These are phyloP conservation scores for Amylocystis lapponica DNA, from an alignment of 768 basidiomycete genomes.

Conservation along the genomic window DNA sequence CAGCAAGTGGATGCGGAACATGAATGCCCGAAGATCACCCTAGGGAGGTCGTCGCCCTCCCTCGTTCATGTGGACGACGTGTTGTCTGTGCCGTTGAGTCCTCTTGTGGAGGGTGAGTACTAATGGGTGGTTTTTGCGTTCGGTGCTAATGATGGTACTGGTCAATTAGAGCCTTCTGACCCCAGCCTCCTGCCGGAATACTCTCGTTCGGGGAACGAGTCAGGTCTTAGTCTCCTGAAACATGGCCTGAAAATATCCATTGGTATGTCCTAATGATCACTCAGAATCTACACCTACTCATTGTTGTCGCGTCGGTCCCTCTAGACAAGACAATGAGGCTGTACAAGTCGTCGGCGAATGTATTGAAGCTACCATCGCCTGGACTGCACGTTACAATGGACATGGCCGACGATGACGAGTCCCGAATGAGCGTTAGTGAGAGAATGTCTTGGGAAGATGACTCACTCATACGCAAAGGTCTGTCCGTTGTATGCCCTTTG, in stretches of 20 bases:
- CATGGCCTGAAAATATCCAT: conserved; percentile 73
- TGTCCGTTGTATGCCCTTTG: conserved; percentile 4
- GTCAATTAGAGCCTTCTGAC: conserved; percentile 13
- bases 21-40: conserved; percentile 11
- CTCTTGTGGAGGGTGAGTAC: conserved; percentile 19
- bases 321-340: conserved; percentile 63
- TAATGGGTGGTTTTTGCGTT: neutral
- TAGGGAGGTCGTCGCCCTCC: conserved; percentile 6
- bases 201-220: conserved; percentile 24
- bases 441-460: conserved; percentile 48
- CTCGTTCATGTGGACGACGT: no score
- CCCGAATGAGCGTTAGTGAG: conserved; percentile 18
- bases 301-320: no score
- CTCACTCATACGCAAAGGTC: conserved; percentile 38
- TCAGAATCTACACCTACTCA: neutral
- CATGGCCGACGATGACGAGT: conserved; percentile 26
- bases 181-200: conserved; percentile 6
- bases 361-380: conserved; percentile 33
- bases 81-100: conserved; percentile 20
- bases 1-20: neutral
- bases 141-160: neutral
- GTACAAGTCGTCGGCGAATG: conserved; percentile 52
- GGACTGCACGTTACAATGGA: conserved; percentile 36
- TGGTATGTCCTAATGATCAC: conserved; percentile 35
- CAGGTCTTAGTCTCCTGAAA: conserved; percentile 46